Base-by-base conservation (phyloP, 768 basidiomycete species). In the Amanita inopinata region DNA sequence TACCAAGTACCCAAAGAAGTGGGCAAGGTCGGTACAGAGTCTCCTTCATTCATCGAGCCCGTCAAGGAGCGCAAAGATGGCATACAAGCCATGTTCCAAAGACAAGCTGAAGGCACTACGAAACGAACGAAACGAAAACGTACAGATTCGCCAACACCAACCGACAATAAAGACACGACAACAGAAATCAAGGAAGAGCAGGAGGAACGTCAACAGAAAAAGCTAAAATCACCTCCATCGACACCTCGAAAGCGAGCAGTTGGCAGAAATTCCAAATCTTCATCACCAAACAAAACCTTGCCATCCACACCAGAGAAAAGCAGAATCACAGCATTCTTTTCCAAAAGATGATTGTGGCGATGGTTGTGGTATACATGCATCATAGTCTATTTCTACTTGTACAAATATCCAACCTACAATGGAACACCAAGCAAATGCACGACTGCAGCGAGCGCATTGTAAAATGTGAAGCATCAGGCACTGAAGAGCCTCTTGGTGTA, bases 1-100 rank as follows among this genome's bases (percentile, higher is more conserved):
- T 96, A 93, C 55, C 76, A 75, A 45, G 93, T 96, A 0, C 88
- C 88, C 0, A 77, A 76, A 50, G 93, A 96, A 65, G 80, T 96
- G 0, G 93, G 92, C 0, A 93, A 84, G 60, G 84, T 97, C 3
- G 88, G 89, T 5, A 78, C 66, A 5, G 84, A 98, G 53, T 90
- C 85, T 1, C 61, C 84, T 0, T 72, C 78, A 0, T 96, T 86
- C 57, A 79, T 96, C 40, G 70, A 88, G 51, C 91, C 93, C 0
- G 62, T 96, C 14, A 64, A 78, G 6, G 66, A 72, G 34, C 75
- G 92, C 15, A 83, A 83, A 53, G 92, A 93, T 52, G 90, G 92
- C 5, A 94, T 90, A 40, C 69, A 80, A 53, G 80, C 83, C 6
- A 77, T 89, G 74, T 90, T 91, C 49, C 69, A 75, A 1, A 82